A percentile compares a stretch with the other conserved stretches of the same genome.
phyloP scores from a whole-genome alignment of 2,329 filamentous ascomycete species.

The Fusarium kyushuense region DNA sequence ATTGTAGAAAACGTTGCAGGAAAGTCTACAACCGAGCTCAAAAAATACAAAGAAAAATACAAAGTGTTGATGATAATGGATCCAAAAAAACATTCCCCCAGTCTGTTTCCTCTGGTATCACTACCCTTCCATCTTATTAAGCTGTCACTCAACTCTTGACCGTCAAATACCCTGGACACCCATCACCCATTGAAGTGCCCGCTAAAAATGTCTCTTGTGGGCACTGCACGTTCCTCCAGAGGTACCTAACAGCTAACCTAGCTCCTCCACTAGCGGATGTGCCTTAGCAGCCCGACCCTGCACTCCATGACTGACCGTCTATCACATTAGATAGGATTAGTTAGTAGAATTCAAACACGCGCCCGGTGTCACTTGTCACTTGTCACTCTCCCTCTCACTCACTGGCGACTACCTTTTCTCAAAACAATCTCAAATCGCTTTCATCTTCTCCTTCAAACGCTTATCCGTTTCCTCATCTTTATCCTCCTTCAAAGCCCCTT shows the following conservation, averaged over 20 bases:
- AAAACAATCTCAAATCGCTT: slow-evolving; percentile 19
- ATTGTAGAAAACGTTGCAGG: neutral
- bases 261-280: slow-evolving; percentile 29
- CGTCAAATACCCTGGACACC: slow-evolving; percentile 28
- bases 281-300: slow-evolving; percentile 16
- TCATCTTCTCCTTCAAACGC: slow-evolving; percentile 26
- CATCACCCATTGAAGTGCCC: slow-evolving; percentile 20
- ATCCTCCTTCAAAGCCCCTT: neutral
- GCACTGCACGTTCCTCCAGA: slow-evolving; percentile 26
- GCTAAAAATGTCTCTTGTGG: slow-evolving; percentile 30
- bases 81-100: no score
- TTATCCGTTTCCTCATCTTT: slow-evolving; percentile 27
- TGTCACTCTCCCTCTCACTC: slow-evolving; percentile 20
- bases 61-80: neutral
- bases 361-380: slow-evolving; percentile 38
- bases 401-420: slow-evolving; percentile 11
- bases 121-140: neutral
- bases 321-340: neutral
- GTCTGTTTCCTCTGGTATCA: neutral
- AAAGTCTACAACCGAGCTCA: neutral
- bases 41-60: neutral
- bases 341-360: slow-evolving; percentile 19
- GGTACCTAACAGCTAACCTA: neutral
- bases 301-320: slow-evolving; percentile 25
- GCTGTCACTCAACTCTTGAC: slow-evolving; percentile 7